Evolutionary conservation across 2,329 filamentous ascomycete species (phyloP).

Genomic region (Lachnellula hyalina): DNA sequence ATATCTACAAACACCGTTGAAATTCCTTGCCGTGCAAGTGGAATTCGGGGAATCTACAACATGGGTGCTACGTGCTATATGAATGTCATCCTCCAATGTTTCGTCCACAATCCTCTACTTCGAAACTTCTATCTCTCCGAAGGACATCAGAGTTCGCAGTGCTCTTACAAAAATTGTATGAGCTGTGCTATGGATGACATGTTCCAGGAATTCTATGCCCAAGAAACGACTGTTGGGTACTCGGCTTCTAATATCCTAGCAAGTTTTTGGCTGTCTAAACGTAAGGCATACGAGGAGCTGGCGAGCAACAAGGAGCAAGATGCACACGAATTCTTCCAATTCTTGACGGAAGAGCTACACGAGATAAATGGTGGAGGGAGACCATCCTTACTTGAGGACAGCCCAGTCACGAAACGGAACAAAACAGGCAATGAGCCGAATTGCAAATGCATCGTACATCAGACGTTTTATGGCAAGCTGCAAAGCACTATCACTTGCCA

Average conservation of each 20-base stretch:
- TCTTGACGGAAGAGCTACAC: conserved; percentile 87
- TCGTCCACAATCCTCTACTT: conserved; percentile 89
- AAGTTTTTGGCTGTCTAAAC: conserved; percentile 83
- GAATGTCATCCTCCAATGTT: conserved; percentile 88
- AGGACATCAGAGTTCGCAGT: conserved; percentile 76
- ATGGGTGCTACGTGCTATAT: conserved; percentile 99
- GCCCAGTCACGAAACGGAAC: conserved; percentile 17
- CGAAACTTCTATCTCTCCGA: conserved; percentile 90
- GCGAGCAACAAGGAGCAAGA: conserved; percentile 95
- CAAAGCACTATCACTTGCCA: conserved; percentile 88
- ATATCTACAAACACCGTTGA: conserved; percentile 73
- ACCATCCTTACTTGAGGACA: conserved; percentile 25
- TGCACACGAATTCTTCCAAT: conserved; percentile 95
- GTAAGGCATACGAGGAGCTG: conserved; percentile 64
- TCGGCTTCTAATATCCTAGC: conserved; percentile 85
- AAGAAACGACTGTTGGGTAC: conserved; percentile 81
- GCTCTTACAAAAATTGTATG: conserved; percentile 56
- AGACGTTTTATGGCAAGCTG: conserved; percentile 89
- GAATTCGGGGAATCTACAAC: conserved; percentile 89
- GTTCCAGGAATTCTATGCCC: conserved; percentile 65
- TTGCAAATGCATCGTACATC: conserved; percentile 89
- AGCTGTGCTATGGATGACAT: conserved; percentile 70
- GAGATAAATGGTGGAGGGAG: conserved; percentile 62
- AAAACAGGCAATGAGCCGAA: conserved; percentile 25
- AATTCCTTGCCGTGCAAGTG: conserved; percentile 79